Evolutionary conservation across 495 filamentous ascomycete genomes (phyloP), one percentile per base, ranked within the genome.

Genomic region (Penicillium cinerascens): DNA sequence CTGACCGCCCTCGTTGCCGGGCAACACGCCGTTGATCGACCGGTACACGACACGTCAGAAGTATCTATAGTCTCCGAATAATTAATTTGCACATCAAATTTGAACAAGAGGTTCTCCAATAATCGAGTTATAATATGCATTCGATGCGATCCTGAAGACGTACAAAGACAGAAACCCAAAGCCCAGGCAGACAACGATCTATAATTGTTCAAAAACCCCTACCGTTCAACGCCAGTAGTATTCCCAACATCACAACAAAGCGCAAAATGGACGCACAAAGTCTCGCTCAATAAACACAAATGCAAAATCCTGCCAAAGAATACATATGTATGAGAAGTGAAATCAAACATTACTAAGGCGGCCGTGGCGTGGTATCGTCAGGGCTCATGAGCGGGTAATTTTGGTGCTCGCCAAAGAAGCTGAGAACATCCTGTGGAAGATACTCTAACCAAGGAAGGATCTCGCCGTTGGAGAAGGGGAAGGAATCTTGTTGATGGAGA

Each of bases 401-500:
- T 36, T 71, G 68, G 29, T 67, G 55, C 9, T 77, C 74, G 1
- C 73, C 80, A 55, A 80, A 82, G 49, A 78, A 76, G 55, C 74
- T 80, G 42, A 84, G 67, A 49, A 85, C 76, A 59, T 86, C 82
- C 35, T 79, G 79, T 0, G 84, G 83, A n/a, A 85, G 70, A 55
- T 86, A 87, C 56, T 86, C 83, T 16, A 87, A 73, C 83, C 84
- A 88, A 6, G 83, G 82, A 44, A 86, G 71, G 66, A 86, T 84
- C 20, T 83, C 78, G 5, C 74, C 74, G 13, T 72, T 77, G 11
- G 81, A 66, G 16, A 75, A 74, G 1, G 74, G 74, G 35, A 75
- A 67, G 1, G 71, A 60, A 15, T 74, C 67, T 26, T 73, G 71
- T 47, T 75, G 67, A 11, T 75, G 69, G 21, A 77, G 64, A 1